phyloP scores from a whole-genome alignment of 1,284 basidiomycete species.

The Boletus semigastroideus region DNA sequence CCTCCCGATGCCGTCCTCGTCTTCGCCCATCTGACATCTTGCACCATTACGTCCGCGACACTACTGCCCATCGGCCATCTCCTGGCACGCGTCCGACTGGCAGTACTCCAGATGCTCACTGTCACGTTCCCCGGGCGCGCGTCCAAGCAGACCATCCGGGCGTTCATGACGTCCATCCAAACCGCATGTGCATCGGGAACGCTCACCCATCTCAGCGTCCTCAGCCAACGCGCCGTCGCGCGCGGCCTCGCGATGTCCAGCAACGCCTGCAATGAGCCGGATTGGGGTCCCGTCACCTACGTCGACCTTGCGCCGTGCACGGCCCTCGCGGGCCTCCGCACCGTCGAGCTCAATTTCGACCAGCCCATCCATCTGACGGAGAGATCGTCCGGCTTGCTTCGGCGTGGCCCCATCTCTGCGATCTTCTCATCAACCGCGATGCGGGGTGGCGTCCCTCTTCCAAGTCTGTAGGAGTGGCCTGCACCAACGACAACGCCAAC shows the following conservation, averaged over 20 bases:
- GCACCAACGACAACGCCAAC: too few relatives aligned
- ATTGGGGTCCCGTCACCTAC: neutral
- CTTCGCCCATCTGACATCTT: neutral
- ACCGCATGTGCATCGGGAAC: neutral
- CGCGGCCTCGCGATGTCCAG: neutral
- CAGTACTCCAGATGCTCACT: neutral
- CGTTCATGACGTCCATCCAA: neutral
- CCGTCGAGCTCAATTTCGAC: neutral
- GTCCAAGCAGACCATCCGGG: neutral
- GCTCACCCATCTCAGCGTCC: constrained; percentile 1
- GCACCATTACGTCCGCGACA: neutral
- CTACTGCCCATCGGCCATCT: neutral
- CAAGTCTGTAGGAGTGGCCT: too few relatives aligned
- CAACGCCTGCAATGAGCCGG: too few relatives aligned
- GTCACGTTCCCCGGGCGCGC: constrained; percentile 1
- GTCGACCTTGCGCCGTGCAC: constrained; percentile 1
- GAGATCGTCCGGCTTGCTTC: constrained; percentile 1
- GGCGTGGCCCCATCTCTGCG: constrained; percentile 5
- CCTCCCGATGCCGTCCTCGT: neutral
- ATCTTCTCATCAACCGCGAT: neutral
- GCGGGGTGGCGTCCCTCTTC: neutral
- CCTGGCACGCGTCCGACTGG: neutral
- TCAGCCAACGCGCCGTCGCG: neutral
- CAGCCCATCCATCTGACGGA: neutral
- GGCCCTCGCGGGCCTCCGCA: constrained; percentile 4